These are phyloP conservation scores for Sporobolomyces phaffii DNA, from an alignment of 768 basidiomycete genomes.

Conservation along the genomic window DNA sequence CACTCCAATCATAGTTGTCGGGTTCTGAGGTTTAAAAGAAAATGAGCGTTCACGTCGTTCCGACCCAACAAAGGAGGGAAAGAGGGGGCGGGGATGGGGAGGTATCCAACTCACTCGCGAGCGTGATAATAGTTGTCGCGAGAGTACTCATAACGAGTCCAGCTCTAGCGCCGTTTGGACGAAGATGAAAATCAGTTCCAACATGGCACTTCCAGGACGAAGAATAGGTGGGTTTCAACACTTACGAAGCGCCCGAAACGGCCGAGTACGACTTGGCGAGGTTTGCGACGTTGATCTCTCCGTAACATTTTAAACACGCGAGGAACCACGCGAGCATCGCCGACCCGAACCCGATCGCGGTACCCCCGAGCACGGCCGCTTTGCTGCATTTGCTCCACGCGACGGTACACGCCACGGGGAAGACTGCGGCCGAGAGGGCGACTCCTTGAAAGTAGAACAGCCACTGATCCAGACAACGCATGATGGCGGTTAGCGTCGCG, in stretches of 20 bases:
- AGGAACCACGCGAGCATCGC: conserved; percentile 23
- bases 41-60: too few species aligned
- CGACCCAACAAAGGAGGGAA: too few species aligned
- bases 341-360: neutral
- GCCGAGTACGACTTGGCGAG: conserved; percentile 43
- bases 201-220: conserved; percentile 44
- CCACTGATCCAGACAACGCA: too few species aligned
- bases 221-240: conserved; percentile 70
- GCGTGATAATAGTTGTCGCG: conserved; percentile 10
- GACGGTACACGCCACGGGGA: conserved; percentile 66
- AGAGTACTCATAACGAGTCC: conserved; percentile 25
- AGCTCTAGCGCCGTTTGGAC: neutral
- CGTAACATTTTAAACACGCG: conserved; percentile 27
- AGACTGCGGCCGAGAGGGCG: conserved; percentile 20
- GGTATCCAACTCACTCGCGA: conserved; percentile 45
- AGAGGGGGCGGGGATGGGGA: conserved; percentile 48
- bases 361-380: conserved; percentile 53
- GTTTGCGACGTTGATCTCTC: conserved; percentile 27
- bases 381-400: conserved; percentile 80
- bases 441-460: neutral
- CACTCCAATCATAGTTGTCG: conserved; percentile 73
- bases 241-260: conserved; percentile 58
- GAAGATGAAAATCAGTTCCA: neutral
- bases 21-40: conserved; percentile 51
- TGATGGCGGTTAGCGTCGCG: neutral